phyloP scores from a whole-genome alignment of 2,329 filamentous ascomycete species.

The Pseudogymnoascus sp. region DNA sequence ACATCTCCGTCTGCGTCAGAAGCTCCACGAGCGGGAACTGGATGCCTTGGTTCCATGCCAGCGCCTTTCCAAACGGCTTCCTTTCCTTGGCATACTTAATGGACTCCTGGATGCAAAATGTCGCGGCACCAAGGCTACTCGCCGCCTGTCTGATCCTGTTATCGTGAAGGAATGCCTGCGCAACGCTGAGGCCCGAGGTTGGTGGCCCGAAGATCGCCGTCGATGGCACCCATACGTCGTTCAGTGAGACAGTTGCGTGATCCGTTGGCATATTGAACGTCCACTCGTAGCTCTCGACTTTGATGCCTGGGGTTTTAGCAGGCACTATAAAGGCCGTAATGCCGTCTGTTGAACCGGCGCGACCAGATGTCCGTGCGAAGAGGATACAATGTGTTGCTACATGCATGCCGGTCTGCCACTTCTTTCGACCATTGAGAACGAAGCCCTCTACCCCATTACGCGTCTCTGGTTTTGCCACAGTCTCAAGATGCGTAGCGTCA shows the following conservation, averaged over 20 bases:
- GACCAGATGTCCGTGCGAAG: conserved; percentile 50
- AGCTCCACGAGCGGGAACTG: conserved; percentile 57
- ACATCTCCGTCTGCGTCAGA: conserved; percentile 53
- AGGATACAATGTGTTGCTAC: conserved; percentile 52
- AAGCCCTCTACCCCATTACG: conserved; percentile 39
- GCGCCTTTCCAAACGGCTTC: conserved; percentile 46
- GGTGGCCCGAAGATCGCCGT: conserved; percentile 43
- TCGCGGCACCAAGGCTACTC: conserved; percentile 48
- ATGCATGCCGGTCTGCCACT: conserved; percentile 59
- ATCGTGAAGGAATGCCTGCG: conserved; percentile 58
- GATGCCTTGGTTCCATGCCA: conserved; percentile 53
- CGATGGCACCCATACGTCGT: conserved; percentile 47
- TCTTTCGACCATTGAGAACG: conserved; percentile 50
- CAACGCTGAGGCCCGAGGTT: conserved; percentile 48
- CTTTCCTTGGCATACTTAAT: conserved; percentile 47
- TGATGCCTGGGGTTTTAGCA: conserved; percentile 41
- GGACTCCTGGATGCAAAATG: conserved; percentile 50
- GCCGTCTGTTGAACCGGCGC: conserved; percentile 43
- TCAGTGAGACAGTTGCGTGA: conserved; percentile 50
- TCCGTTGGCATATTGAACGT: conserved; percentile 61
- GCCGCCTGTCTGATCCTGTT: conserved; percentile 58
- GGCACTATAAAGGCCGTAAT: conserved; percentile 56
- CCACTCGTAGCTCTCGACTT: conserved; percentile 52
- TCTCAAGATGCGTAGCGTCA: conserved; percentile 55
- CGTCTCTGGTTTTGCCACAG: conserved; percentile 37